Conservation (phyloP, 2,329 filamentous ascomycete species). For the Neurospora sp. region DNA sequence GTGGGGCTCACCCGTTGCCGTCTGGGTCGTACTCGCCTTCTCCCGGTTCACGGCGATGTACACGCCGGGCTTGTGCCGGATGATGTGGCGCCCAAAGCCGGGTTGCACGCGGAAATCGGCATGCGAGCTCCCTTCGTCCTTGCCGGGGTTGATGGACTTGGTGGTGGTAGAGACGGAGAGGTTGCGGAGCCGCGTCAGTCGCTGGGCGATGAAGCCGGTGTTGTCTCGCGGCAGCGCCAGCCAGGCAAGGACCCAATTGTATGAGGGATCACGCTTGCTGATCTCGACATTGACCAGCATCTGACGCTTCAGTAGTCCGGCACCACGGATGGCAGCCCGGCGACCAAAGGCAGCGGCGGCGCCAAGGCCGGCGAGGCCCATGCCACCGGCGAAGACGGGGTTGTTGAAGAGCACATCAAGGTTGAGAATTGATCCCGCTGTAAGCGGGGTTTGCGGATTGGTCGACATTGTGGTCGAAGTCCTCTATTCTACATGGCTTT, state of each 20-base stretch:
- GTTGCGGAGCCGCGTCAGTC: slow-evolving; percentile 51
- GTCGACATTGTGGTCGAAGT: slow-evolving; percentile 1
- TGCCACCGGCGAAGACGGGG: slow-evolving; percentile 60
- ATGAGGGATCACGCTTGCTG: slow-evolving; percentile 85
- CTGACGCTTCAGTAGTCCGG: slow-evolving; percentile 68
- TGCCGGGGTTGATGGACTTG: slow-evolving; percentile 44
- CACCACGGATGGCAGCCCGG: slow-evolving; percentile 61
- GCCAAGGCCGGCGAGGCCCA: slow-evolving; percentile 84
- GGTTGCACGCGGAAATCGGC: slow-evolving; percentile 85
- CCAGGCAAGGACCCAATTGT: slow-evolving; percentile 91
- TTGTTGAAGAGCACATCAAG: slow-evolving; percentile 47
- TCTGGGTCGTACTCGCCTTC: slow-evolving; percentile 74
- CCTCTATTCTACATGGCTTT: slow-evolving; percentile 10
- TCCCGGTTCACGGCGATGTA: slow-evolving; percentile 83
- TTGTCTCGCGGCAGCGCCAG: slow-evolving; percentile 71
- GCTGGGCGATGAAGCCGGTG: slow-evolving; percentile 48
- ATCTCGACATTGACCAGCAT: slow-evolving; percentile 95
- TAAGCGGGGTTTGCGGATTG: slow-evolving; percentile 5
- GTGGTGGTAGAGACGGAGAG: slow-evolving; percentile 46
- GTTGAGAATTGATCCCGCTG: slow-evolving; percentile 25
- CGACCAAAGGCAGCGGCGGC: slow-evolving; percentile 74
- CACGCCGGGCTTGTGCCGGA: slow-evolving; percentile 69
- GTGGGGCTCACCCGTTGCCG: slow-evolving; percentile 78
- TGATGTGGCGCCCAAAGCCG: slow-evolving; percentile 78
- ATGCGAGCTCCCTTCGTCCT: slow-evolving; percentile 57